phyloP scores from a whole-genome alignment of 2,329 filamentous ascomycete genomes.

The Herpotrichia juniperi region DNA sequence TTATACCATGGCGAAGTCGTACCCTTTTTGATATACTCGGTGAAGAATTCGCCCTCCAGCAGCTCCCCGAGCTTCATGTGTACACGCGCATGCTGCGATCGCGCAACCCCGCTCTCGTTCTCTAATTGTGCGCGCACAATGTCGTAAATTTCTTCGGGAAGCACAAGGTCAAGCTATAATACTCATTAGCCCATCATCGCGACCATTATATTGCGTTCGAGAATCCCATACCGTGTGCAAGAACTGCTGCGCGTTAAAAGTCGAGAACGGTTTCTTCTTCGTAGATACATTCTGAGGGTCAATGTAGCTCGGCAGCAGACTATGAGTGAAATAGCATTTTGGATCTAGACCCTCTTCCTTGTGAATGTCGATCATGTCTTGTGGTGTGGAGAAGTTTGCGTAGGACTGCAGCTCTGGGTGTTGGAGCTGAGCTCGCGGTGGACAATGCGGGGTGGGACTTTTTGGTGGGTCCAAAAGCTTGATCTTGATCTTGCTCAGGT shows the following conservation, averaged over 20 bases:
- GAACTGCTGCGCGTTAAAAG: slow-evolving; percentile 69
- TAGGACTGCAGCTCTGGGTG: neutral
- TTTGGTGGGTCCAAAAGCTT: neutral
- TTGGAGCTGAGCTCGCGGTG: neutral
- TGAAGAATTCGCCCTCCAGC: slow-evolving; percentile 77
- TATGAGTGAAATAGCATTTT: slow-evolving; percentile 78
- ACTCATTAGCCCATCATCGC: neutral
- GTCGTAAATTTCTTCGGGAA: slow-evolving; percentile 69
- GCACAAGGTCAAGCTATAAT: slow-evolving; percentile 69
- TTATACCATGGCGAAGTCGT: neutral
- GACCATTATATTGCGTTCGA: too few relatives aligned
- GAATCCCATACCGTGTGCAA: slow-evolving; percentile 65
- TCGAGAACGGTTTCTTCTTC: slow-evolving; percentile 78
- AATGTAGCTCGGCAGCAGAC: slow-evolving; percentile 68
- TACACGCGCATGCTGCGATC: slow-evolving; percentile 67
- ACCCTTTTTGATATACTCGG: slow-evolving; percentile 83
- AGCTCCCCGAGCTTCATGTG: slow-evolving; percentile 75
- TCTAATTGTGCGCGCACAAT: slow-evolving; percentile 61
- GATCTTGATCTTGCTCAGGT: too few relatives aligned
- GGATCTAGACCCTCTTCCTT: slow-evolving; percentile 47
- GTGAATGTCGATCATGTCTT: slow-evolving; percentile 44
- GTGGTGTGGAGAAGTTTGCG: neutral
- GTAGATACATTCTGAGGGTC: slow-evolving; percentile 62
- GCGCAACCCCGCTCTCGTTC: slow-evolving; percentile 35
- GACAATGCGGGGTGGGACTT: neutral